phyloP scores from a whole-genome alignment of 176 grass and related monocot species.

The Carex kokanica region DNA sequence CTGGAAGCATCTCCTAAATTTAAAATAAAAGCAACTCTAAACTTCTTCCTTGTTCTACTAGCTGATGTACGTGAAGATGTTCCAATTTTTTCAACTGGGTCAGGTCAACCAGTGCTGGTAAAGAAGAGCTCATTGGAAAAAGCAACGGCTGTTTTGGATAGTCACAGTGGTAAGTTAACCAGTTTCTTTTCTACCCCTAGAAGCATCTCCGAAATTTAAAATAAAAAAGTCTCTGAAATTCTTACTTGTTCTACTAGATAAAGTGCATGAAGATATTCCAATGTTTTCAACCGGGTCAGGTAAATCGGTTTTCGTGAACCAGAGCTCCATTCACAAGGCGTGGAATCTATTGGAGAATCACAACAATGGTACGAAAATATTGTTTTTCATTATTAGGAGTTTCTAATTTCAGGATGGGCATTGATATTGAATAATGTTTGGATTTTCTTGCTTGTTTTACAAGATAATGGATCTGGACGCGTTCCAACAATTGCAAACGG shows the following conservation, averaged over 20 bases:
- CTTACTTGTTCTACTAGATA: conserved; percentile 5
- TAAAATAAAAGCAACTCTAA: background rate
- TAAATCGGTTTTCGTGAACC: conserved; percentile 8
- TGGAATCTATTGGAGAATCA: conserved; percentile 15
- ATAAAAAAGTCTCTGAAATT: background rate
- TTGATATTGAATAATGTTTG: conserved; percentile 26
- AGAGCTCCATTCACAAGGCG: conserved; percentile 19
- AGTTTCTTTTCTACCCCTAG: background rate
- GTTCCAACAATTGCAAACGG: conserved; percentile 51
- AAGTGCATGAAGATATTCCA: conserved; percentile 10
- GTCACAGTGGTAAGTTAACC: conserved; percentile 32
- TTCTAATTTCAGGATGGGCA: conserved; percentile 19
- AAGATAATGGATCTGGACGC: conserved; percentile 26
- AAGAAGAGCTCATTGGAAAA: conserved; percentile 47
- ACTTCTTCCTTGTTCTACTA: conserved; percentile 12
- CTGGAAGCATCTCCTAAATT: background rate
- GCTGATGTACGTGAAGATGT: conserved; percentile 23
- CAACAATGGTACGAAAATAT: conserved; percentile 29
- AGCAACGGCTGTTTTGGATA: conserved; percentile 53
- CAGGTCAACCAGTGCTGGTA: conserved; percentile 42
- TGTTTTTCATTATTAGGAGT: conserved; percentile 29
- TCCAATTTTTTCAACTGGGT: conserved; percentile 62
- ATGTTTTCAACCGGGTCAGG: conserved; percentile 28
- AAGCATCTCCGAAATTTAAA: background rate
- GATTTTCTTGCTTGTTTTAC: conserved; percentile 28